Evolutionary conservation across 2,329 filamentous ascomycete genomes (phyloP).

Genomic region (Diaporthe velutina): DNA sequence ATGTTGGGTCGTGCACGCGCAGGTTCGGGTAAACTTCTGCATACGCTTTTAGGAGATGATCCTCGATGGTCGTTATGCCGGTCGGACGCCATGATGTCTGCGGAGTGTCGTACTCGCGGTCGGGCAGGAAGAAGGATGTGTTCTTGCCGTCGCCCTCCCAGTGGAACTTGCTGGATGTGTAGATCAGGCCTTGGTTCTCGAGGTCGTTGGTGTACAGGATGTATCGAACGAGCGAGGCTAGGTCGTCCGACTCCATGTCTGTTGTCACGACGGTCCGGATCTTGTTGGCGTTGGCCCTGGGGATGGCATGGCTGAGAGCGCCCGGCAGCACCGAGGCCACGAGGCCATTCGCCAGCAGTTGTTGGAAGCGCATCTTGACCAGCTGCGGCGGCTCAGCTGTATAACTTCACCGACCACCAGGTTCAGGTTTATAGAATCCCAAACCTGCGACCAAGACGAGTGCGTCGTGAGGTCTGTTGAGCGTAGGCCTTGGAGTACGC

Average conservation of each 20-base stretch:
- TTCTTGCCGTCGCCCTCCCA: constrained; percentile 43
- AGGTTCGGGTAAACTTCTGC: background rate
- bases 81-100: constrained; percentile 4
- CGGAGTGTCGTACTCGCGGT: constrained; percentile 18
- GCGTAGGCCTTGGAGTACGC: background rate
- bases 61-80: constrained; percentile 12
- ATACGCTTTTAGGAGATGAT: constrained; percentile 4
- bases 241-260: constrained; percentile 27
- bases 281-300: background rate
- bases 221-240: constrained; percentile 27
- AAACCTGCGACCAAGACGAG: background rate
- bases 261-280: constrained; percentile 24
- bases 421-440: background rate
- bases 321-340: background rate
- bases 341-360: background rate
- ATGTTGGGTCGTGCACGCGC: background rate
- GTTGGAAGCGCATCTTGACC: constrained; percentile 1
- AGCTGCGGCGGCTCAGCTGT: background rate
- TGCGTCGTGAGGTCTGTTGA: background rate
- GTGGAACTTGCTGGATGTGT: constrained; percentile 41
- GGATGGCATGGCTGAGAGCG: constrained; percentile 8
- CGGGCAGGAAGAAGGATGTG: constrained; percentile 33
- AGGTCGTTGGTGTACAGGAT: constrained; percentile 45
- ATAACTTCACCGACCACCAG: background rate
- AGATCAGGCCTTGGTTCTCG: constrained; percentile 43